Evolutionary conservation across 331 rosid species (phyloP).

Genomic region (Pyracantha coccinea): DNA sequence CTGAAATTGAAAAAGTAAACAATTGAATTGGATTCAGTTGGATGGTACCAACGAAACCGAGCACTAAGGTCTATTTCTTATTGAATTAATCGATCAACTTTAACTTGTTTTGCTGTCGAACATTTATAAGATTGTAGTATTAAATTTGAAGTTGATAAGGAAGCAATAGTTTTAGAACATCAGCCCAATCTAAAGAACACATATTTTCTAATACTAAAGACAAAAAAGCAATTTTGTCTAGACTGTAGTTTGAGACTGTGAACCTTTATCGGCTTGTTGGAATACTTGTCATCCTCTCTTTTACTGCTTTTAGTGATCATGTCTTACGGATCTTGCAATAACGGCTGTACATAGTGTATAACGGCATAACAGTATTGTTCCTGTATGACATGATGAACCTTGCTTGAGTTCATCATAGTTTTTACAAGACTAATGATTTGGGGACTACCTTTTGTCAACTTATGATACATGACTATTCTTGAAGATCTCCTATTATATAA

Average conservation of each 20-base stretch:
- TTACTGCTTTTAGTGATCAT: background rate
- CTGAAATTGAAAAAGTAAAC: too few relatives aligned
- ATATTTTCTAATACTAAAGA: background rate
- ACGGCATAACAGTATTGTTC: background rate
- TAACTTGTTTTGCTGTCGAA: too few relatives aligned
- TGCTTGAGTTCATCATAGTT: background rate
- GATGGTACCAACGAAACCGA: too few relatives aligned
- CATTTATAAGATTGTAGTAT: background rate
- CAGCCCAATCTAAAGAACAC: background rate
- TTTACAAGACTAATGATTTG: background rate
- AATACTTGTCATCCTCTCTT: background rate
- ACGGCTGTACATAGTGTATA: background rate
- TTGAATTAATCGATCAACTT: too few relatives aligned
- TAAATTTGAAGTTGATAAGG: background rate
- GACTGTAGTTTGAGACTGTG: background rate
- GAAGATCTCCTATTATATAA: background rate
- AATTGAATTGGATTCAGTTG: too few relatives aligned
- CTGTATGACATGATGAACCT: background rate
- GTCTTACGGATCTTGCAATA: background rate
- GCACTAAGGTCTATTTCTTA: too few relatives aligned
- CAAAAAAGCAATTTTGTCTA: background rate
- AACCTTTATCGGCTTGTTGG: background rate
- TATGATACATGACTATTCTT: background rate
- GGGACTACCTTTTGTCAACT: background rate
- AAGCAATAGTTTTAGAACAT: background rate